A percentile compares a stretch with the other conserved stretches of the same genome.
These are phyloP conservation scores for Adansonia madagascariensis DNA, from an alignment of 441 rosid species.

Conservation along the genomic window DNA sequence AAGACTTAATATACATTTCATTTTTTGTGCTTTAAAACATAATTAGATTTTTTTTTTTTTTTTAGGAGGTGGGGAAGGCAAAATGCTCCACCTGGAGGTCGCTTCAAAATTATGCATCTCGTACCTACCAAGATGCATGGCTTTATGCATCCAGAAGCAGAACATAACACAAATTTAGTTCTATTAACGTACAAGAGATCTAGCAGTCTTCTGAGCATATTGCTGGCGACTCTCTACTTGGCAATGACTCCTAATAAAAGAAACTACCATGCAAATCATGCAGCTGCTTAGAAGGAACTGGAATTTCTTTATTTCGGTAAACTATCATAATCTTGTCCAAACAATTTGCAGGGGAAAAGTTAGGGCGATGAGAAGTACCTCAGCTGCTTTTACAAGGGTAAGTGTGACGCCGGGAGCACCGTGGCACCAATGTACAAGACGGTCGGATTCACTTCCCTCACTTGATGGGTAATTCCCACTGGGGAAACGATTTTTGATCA, in stretches of 20 bases:
- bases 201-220: too few species aligned
- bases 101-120: not conserved
- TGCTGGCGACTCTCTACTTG: too few species aligned
- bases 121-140: not conserved
- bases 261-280: not conserved
- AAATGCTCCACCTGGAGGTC: not conserved
- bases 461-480: slow-evolving; percentile 74
- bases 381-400: slow-evolving; percentile 68
- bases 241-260: not conserved
- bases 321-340: not conserved
- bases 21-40: not conserved
- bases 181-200: not conserved
- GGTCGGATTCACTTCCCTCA: slow-evolving; percentile 63
- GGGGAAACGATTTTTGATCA: slow-evolving; percentile 59
- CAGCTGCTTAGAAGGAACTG: not conserved
- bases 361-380: slow-evolving; percentile 38
- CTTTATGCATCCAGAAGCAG: not conserved
- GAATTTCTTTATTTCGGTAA: not conserved
- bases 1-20: not conserved
- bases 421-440: slow-evolving; percentile 80
- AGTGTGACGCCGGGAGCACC: slow-evolving; percentile 74
- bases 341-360: not conserved
- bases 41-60: not conserved
- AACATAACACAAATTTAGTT: not conserved
- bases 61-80: not conserved